Evolutionary conservation across 768 basidiomycete genomes (phyloP), one percentile per base, ranked within the genome.

Genomic region (Ephemerocybe angulata): DNA sequence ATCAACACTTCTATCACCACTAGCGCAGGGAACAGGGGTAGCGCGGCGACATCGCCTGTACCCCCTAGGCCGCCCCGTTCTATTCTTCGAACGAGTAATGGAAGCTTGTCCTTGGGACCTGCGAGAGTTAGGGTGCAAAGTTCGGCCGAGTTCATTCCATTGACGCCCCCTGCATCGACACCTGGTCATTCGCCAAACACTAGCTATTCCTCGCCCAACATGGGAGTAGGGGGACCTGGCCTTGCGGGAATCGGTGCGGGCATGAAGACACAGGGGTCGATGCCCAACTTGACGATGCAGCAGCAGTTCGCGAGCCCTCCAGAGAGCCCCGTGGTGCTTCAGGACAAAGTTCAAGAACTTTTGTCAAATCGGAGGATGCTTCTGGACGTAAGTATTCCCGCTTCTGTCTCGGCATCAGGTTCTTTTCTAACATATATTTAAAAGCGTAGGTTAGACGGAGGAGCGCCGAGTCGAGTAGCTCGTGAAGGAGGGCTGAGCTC

Each of bases 331-430:
- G 62, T 28, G 37, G 27, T 44, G 15, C 17, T 33, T 43, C 58
- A 48, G 52, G 65, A 43, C 44, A 66, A 55, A 19, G 62, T 50
- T 52, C 63, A 64, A 44, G 64, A 68, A 31, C 50, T 69, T 33
- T 63, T 72, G 33, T 64, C 59, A 15, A 50, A 50, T 38, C 59
- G 74, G 54, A 67, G 67, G 50, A 74, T 73, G 8, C 59, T 77
- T 37, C 63, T 76, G 46, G 69, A 76, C 61, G 76, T 76, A 50
- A 40, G 75, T 68, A 38, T 21, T 13, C 3, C 33, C 19, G 22
- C 19, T 25, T 22, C 10, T 4, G 17, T 24, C 22, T 44, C 8
- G 6, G 22, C 13, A 19, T 24, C 13, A 3, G 33, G 17, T 17
- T 44, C 15, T 44, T 44, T 44, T 44, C 24, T 44, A 10, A 44